A percentile compares a stretch with the other conserved stretches of the same genome.
These are phyloP conservation scores for Neurospora discreta DNA, from an alignment of 495 filamentous ascomycete genomes.

Conservation along the genomic window DNA sequence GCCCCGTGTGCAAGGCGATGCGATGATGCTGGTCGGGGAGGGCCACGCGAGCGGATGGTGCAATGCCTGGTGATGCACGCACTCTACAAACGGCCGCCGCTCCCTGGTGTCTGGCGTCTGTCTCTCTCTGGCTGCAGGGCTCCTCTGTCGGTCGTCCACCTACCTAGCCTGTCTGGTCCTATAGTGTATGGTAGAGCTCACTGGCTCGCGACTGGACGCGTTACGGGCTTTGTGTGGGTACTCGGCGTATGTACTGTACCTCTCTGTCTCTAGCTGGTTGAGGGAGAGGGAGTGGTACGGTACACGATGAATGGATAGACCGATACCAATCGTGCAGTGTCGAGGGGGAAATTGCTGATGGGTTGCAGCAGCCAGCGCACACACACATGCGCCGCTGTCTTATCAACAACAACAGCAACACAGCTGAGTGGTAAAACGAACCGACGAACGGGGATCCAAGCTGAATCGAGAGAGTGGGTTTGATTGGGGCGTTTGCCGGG, in stretches of 20 bases:
- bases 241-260: neutral
- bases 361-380: neutral
- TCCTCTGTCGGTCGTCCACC: neutral
- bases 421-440: neutral
- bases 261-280: neutral
- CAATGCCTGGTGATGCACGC: neutral
- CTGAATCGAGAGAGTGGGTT: neutral
- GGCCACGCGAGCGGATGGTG: neutral
- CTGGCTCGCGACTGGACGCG: neutral
- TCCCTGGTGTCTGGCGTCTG: neutral
- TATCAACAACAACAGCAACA: neutral
- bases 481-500: neutral
- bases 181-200: neutral
- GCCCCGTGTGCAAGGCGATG: slow-evolving; percentile 9
- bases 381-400: neutral
- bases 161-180: neutral
- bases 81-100: neutral
- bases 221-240: neutral
- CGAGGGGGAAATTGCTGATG: neutral
- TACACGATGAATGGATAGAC: neutral
- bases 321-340: neutral
- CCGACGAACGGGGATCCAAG: neutral
- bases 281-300: neutral
- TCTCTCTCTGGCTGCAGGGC: neutral
- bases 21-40: neutral